Evolutionary conservation across 352 stramenopile genomes (phyloP), one percentile per base, ranked within the genome.

Genomic region (Pythium graminicola): DNA sequence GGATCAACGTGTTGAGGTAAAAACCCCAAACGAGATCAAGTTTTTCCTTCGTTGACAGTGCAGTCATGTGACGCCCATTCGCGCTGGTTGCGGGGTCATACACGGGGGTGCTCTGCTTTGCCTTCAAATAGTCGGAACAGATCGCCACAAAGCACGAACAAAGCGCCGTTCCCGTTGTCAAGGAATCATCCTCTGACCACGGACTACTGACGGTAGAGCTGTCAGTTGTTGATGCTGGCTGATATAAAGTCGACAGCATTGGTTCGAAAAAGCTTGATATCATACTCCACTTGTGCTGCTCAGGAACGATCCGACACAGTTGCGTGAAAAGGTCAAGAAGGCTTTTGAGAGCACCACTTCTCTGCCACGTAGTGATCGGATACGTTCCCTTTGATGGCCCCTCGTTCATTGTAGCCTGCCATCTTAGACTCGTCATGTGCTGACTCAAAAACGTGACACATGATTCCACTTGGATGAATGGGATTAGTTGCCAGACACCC

Each of bases 11-110:
- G 2, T 72, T 72, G 27, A 89, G 47, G 42, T 92, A 91, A 56
- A 90, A 92, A 26, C 58, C 56, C 84, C 84, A 94, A 33, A 94
- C 85, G 33, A 84, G 70, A 7, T 85, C 85, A 11, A 94, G 59
- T 32, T 88, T 92, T 4, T 65, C 52, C 32, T 73, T 59, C 17
- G 51, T 63, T 2, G 49, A 53, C 5, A 39, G 19, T 13, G 47
- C 16, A 17, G 54, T 27, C 6, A 23, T n/a, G n/a, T n/a, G 54
- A 23, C 36, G 22, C 5, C 50, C 38, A 23, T 28, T 16, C 8
- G 19, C 16, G 5, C 17, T 19, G 7, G 4, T 17, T n/a, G 26
- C 13, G 28, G 32, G 40, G 14, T 54, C 45, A 1, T 50, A 50
- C n/a, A 26, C 48, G 4, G 39, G 29, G 1, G 27, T 9, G 20